Evolutionary conservation across 2,329 filamentous ascomycete genomes (phyloP), one percentile per base, ranked within the genome.

Genomic region (Fusarium sp.): DNA sequence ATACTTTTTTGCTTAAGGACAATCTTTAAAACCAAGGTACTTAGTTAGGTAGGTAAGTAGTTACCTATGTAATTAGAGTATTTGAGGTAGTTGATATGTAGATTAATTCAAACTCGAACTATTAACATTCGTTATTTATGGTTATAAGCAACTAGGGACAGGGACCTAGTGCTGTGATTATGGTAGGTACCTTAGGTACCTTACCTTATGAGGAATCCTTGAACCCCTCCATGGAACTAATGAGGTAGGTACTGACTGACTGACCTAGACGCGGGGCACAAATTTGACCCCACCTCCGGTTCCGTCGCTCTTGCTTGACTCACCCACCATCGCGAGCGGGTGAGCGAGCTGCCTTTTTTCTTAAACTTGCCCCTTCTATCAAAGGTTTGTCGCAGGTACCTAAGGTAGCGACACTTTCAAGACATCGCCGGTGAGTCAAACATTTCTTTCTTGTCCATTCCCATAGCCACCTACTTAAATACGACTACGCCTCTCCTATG

Each of bases 281-380:
- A 41, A 70, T 68, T 69, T 59, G 38, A 70, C 75, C 74, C 75
- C 74, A 73, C 75, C 69, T 77, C 50, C 59, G 39, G 44, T 59
- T 32, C 51, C 69, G 26, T 58, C 47, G 24, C 38, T 59, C 64
- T 77, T 77, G 75, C 66, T 79, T 79, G 77, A 79, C 71, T 79
- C 77, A 79, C 77, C 75, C 77, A 77, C 72, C 77, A 78, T 75
- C 68, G 64, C 55, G 58, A 75, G 65, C 57, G 20, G 36, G 26
- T 28, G 15, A 55, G 26, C 26, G 26, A 55, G 38, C 36, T 55
- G 70, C 68, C 66, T 69, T 77, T 77, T 76, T 66, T 73, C 53
- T 54, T 32, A 77, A 78, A 76, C 55, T 70, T 79, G 77, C 76
- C 77, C 76, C 77, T 79, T 74, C 75, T 69, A 76, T 76, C 51